Evolutionary conservation across 2,329 filamentous ascomycete species (phyloP).

Genomic region (Nannizziopsis arthrosporioides): DNA sequence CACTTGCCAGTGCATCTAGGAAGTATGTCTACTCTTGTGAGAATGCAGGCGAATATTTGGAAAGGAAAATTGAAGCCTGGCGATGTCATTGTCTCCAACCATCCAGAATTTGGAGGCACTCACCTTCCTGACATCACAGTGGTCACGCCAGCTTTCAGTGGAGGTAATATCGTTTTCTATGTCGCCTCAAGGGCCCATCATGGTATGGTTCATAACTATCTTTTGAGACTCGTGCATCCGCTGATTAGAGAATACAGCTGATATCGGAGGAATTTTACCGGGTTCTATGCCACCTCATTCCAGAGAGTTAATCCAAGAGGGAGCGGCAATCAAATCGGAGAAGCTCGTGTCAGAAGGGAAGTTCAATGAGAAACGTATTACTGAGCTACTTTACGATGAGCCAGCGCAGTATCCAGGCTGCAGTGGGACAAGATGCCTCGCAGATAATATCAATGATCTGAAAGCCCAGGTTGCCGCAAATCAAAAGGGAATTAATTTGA

Average conservation of each 20-base stretch:
- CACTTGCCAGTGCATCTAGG: conserved; percentile 69
- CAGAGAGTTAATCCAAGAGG: conserved; percentile 53
- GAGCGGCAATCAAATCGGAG: conserved; percentile 52
- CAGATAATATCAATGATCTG: conserved; percentile 70
- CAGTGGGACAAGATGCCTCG: conserved; percentile 61
- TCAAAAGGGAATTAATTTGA: conserved; percentile 66
- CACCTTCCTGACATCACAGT: conserved; percentile 75
- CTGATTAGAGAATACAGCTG: conserved; percentile 35
- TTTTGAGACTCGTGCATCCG: background rate
- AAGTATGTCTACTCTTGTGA: conserved; percentile 68
- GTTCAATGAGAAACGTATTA: conserved; percentile 64
- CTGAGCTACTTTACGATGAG: conserved; percentile 55
- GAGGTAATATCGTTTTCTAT: conserved; percentile 60
- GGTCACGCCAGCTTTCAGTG: conserved; percentile 60
- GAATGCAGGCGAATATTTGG: conserved; percentile 67
- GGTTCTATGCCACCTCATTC: conserved; percentile 70
- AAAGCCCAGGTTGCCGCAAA: conserved; percentile 76
- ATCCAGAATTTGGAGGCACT: conserved; percentile 73
- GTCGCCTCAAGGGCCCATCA: conserved; percentile 64
- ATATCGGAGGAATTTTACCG: conserved; percentile 66
- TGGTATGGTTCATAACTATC: conserved; percentile 43
- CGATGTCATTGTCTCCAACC: conserved; percentile 73
- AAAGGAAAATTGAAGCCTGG: conserved; percentile 63
- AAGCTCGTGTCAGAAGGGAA: conserved; percentile 55
- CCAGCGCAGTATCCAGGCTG: conserved; percentile 61